Evolutionary conservation across 2,329 filamentous ascomycete genomes (phyloP), one percentile per base, ranked within the genome.

Genomic region (Biscogniauxia mediterranea): DNA sequence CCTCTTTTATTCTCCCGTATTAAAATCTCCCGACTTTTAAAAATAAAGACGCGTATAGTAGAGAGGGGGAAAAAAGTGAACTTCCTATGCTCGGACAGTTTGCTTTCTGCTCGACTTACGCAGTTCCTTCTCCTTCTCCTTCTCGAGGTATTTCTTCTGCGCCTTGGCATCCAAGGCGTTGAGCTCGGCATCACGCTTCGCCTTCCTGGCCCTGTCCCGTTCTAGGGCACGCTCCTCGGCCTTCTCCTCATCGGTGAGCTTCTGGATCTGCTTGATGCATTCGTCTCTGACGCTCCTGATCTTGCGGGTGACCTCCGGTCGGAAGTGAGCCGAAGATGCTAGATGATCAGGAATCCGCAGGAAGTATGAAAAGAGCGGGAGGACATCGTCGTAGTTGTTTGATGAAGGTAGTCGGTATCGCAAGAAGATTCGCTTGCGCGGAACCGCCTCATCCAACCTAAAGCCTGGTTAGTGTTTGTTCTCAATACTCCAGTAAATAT

Each of bases 271-370:
- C 73, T 85, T 85, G 70, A 91, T 85, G 71, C 91, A 89, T 60
- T 91, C 89, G 52, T 98, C 94, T 66, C 95, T 92, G 38, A 88
- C 89, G 64, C 81, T 81, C 71, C 87, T 88, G 68, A 99, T 84
- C 82, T 96, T 96, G 76, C 91, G 91, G 75, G 89, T 80, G 38
- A 97, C 93, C 81, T 98, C 92, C 46, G 91, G 87, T 13, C 95
- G 91, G 88, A 97, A 97, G 77, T 92, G 93, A 11, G 87, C 93
- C 25, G 79, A 78, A 59, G 86, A 80, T 60, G 89, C 92, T 55
- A 99, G 89, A 68, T 85, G 81, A 74, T 99, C 95, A 50, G 92
- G 85, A n/a, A 97, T 79, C 66, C 91, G 90, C 58, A 97, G 77
- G 81, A 95, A 96, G 78, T 90, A 88, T 46, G 84, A 79, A 80